Conservation (phyloP, 2,329 filamentous ascomycete species). For the Exophiala oligosperma region DNA sequence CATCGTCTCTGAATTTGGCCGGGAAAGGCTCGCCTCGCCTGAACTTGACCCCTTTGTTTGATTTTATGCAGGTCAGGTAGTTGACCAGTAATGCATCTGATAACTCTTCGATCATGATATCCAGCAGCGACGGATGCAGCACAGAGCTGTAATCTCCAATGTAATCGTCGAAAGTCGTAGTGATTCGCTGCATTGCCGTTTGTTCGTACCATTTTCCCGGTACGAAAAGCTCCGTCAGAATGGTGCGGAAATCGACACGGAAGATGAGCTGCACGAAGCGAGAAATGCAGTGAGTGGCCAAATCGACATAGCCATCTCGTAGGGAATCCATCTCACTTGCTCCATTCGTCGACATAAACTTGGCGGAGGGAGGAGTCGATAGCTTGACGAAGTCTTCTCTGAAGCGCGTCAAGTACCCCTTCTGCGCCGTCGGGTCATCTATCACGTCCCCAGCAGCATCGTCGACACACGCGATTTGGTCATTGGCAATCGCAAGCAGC, state of each 20-base stretch:
- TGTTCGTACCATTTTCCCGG: conserved; percentile 76
- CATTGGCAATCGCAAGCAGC: conserved; percentile 95
- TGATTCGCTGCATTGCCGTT: conserved; percentile 88
- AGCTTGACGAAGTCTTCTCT: conserved; percentile 77
- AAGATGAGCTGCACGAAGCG: conserved; percentile 88
- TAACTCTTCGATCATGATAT: conserved; percentile 91
- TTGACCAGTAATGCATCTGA: conserved; percentile 85
- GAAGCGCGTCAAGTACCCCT: conserved; percentile 85
- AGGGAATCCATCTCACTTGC: conserved; percentile 71
- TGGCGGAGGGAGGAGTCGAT: conserved; percentile 63
- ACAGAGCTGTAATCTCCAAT: conserved; percentile 81
- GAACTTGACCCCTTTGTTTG: conserved; percentile 86
- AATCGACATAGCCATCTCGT: conserved; percentile 89
- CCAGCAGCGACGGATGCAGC: conserved; percentile 80
- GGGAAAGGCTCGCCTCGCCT: conserved; percentile 81
- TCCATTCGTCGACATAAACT: conserved; percentile 72
- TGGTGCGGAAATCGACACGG: conserved; percentile 79
- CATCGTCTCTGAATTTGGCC: conserved; percentile 91
- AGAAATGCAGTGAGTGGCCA: conserved; percentile 88
- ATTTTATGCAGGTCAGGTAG: conserved; percentile 77
- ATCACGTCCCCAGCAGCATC: conserved; percentile 72
- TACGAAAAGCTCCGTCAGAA: conserved; percentile 89
- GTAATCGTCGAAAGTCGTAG: conserved; percentile 94
- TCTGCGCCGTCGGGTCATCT: conserved; percentile 69
- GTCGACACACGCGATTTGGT: conserved; percentile 97